Percentiles rank a stretch among this genome's conserved stretches.
Evolutionary conservation across 1,284 basidiomycete genomes (phyloP).

Genomic region (Ceratorhiza oryzae-sativae): DNA sequence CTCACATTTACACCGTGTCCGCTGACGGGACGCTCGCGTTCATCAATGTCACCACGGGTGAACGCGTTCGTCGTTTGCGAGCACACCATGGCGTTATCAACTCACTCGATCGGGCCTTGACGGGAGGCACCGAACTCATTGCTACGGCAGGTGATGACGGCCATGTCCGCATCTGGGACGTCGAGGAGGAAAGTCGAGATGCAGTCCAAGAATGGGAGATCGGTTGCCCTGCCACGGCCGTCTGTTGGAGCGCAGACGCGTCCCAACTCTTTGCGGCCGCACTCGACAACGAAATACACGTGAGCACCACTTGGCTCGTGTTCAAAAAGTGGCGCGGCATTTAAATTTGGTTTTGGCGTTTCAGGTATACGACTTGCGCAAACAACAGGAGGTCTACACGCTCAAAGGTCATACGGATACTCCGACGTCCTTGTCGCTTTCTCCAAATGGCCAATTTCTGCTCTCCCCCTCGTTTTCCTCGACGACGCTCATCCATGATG

Average conservation of each 20-base stretch:
- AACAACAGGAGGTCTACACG: conserved; percentile 75
- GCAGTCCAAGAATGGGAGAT: conserved; percentile 82
- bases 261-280: conserved; percentile 87
- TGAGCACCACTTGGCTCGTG: conserved; percentile 49
- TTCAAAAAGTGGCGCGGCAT: conserved; percentile 35
- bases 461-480: conserved; percentile 90
- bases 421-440: conserved; percentile 85
- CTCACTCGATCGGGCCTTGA: conserved; percentile 81
- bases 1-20: conserved; percentile 77
- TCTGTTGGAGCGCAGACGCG: conserved; percentile 90
- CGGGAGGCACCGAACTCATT: conserved; percentile 81
- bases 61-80: conserved; percentile 74
- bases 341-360: conserved; percentile 16
- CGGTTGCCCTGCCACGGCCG: conserved; percentile 88
- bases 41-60: conserved; percentile 78
- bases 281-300: conserved; percentile 92
- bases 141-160: conserved; percentile 90
- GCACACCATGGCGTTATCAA: conserved; percentile 92
- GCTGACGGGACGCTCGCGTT: conserved; percentile 82
- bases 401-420: conserved; percentile 87
- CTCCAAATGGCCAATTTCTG: conserved; percentile 83
- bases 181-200: conserved; percentile 73
- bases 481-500: conserved; percentile 84
- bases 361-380: conserved; percentile 87
- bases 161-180: conserved; percentile 85